Conservation (phyloP, 202 grass and related monocot species). For the Elaeis oleifera region DNA sequence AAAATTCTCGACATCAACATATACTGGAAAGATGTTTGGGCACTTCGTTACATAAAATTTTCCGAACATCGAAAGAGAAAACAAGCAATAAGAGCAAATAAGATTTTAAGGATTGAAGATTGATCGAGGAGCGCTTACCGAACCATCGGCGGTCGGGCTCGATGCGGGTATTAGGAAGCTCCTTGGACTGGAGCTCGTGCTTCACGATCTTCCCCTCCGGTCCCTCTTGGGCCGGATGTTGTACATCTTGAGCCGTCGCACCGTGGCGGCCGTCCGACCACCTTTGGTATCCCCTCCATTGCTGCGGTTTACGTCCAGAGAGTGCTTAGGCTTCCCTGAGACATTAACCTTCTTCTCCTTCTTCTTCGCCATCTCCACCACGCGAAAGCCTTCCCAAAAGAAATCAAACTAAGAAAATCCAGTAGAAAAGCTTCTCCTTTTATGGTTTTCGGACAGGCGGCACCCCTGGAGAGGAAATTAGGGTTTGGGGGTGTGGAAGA, state of each 20-base stretch:
- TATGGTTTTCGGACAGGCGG: too few relatives aligned
- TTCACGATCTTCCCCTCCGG: conserved; percentile 46
- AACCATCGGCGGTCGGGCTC: conserved; percentile 88
- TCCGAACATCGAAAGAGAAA: too few relatives aligned
- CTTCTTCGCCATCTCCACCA: conserved; percentile 39
- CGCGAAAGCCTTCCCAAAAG: background rate
- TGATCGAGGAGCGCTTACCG: conserved; percentile 23
- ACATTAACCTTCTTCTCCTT: conserved; percentile 67
- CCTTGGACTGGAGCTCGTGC: conserved; percentile 76
- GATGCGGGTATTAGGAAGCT: conserved; percentile 81
- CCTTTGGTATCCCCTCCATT: conserved; percentile 63
- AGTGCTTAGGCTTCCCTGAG: conserved; percentile 73
- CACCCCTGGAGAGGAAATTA: too few relatives aligned
- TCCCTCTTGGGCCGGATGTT: conserved; percentile 55
- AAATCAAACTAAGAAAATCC: too few relatives aligned
- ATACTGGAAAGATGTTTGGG: too few relatives aligned
- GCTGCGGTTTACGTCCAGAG: conserved; percentile 74
- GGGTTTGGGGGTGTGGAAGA: too few relatives aligned
- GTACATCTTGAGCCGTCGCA: conserved; percentile 83
- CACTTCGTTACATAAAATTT: too few relatives aligned
- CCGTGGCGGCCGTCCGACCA: conserved; percentile 52
- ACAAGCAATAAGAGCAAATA: background rate
- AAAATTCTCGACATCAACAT: background rate
- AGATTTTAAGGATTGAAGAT: background rate
- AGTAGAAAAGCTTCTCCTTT: too few relatives aligned